These are phyloP conservation scores for Pezizomycotina sp. DNA, from an alignment of 2,329 filamentous ascomycete genomes.

Conservation along the genomic window DNA sequence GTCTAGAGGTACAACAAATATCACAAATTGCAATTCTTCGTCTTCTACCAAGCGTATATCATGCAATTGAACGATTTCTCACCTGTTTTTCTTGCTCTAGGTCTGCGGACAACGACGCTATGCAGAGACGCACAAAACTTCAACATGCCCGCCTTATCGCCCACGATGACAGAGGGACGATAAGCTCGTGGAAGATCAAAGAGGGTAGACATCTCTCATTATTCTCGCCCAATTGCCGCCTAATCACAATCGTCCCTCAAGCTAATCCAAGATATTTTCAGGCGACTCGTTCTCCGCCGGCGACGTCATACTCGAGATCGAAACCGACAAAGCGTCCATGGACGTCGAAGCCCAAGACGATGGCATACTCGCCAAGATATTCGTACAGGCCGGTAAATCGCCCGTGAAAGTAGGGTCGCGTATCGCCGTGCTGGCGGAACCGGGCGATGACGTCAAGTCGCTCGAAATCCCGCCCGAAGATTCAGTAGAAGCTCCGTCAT, in stretches of 20 bases:
- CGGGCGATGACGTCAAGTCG: slow-evolving; percentile 58
- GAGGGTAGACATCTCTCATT: slow-evolving; percentile 38
- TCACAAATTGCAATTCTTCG: too few relatives aligned
- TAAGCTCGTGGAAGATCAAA: slow-evolving; percentile 69
- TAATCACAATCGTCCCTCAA: not conserved
- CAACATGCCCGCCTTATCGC: slow-evolving; percentile 78
- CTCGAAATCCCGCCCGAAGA: slow-evolving; percentile 62
- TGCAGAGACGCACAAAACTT: slow-evolving; percentile 66
- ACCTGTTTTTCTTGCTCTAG: too few relatives aligned
- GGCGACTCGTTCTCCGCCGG: slow-evolving; percentile 63
- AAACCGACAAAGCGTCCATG: slow-evolving; percentile 90
- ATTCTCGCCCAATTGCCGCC: not conserved
- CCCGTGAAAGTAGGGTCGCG: slow-evolving; percentile 58
- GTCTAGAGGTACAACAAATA: too few relatives aligned
- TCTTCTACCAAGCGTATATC: too few relatives aligned
- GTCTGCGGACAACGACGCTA: slow-evolving; percentile 45
- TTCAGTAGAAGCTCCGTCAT: slow-evolving; percentile 31
- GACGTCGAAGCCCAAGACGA: slow-evolving; percentile 88
- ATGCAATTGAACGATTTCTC: too few relatives aligned
- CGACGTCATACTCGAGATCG: slow-evolving; percentile 78
- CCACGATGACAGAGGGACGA: slow-evolving; percentile 93
- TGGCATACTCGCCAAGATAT: slow-evolving; percentile 70
- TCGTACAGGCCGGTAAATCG: slow-evolving; percentile 47
- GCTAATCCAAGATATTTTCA: slow-evolving; percentile 19
- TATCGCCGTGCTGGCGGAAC: slow-evolving; percentile 69